Conservation (phyloP, 169 alveolate species). For the Plasmodium fragile region DNA sequence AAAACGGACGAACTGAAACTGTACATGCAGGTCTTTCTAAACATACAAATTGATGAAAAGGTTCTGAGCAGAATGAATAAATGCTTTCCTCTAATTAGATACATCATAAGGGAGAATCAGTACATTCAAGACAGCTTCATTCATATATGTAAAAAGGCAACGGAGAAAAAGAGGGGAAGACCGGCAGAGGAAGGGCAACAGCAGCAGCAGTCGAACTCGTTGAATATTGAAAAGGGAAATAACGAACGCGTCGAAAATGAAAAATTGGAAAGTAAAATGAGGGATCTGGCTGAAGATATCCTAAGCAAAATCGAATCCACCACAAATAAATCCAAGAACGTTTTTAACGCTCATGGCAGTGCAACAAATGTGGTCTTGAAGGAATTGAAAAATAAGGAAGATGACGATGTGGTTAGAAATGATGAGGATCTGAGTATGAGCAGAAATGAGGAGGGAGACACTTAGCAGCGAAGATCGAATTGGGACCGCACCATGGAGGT, state of each 20-base stretch:
- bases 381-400: conserved; percentile 13
- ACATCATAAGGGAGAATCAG: conserved; percentile 63
- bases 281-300: conserved; percentile 66
- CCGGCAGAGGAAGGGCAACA: conserved; percentile 69
- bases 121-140: conserved; percentile 33
- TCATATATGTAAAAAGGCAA: conserved; percentile 53
- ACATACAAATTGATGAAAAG: conserved; percentile 72
- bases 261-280: conserved; percentile 61
- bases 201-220: neutral
- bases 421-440: neutral
- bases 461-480: neutral
- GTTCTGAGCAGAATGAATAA: conserved; percentile 37
- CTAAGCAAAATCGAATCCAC: conserved; percentile 61
- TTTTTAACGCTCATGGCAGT: neutral
- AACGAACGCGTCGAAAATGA: conserved; percentile 44
- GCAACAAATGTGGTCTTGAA: neutral
- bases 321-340: conserved; percentile 32
- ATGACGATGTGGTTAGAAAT: conserved; percentile 10
- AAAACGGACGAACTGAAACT: conserved; percentile 44
- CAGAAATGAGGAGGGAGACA: neutral
- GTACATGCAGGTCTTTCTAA: conserved; percentile 63
- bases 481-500: neutral
- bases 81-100: conserved; percentile 41
- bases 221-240: conserved; percentile 12
- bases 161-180: conserved; percentile 74